Conservation (phyloP, 2,329 filamentous ascomycete species). For the Emericellopsis cladophorae region DNA sequence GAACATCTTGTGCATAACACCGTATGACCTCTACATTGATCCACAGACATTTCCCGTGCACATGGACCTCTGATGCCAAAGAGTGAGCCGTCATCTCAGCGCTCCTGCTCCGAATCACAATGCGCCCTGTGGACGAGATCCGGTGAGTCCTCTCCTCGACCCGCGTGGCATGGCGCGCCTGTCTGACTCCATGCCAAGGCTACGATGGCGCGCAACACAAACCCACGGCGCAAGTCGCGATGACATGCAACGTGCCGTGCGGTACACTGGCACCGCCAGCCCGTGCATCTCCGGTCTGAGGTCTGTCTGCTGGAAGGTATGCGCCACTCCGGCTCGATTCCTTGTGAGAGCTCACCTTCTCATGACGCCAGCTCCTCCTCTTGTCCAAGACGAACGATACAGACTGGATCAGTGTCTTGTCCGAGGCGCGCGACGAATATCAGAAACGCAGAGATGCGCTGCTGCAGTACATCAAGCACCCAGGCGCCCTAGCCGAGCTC, state of each 20-base stretch:
- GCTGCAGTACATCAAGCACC: slow-evolving; percentile 71
- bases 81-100: background rate
- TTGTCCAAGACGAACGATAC: slow-evolving; percentile 56
- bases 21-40: too few species aligned
- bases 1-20: too few species aligned
- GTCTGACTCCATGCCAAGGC: background rate
- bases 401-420: slow-evolving; percentile 56
- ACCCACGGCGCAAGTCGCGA: slow-evolving; percentile 41
- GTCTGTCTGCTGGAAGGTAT: slow-evolving; percentile 85
- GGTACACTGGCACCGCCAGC: slow-evolving; percentile 42
- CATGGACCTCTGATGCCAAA: background rate
- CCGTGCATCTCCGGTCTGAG: slow-evolving; percentile 63
- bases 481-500: slow-evolving; percentile 61
- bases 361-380: slow-evolving; percentile 53
- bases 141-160: slow-evolving; percentile 14
- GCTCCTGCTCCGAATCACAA: slow-evolving; percentile 5
- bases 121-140: slow-evolving; percentile 24
- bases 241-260: slow-evolving; percentile 54
- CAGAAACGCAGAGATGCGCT: slow-evolving; percentile 59
- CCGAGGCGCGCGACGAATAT: slow-evolving; percentile 64
- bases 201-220: slow-evolving; percentile 59
- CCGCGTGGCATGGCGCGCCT: too few species aligned
- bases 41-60: too few species aligned
- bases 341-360: background rate
- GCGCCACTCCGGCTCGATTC: background rate